phyloP scores from a whole-genome alignment of 345 rosid species.

The Rhodomyrtus tomentosa region DNA sequence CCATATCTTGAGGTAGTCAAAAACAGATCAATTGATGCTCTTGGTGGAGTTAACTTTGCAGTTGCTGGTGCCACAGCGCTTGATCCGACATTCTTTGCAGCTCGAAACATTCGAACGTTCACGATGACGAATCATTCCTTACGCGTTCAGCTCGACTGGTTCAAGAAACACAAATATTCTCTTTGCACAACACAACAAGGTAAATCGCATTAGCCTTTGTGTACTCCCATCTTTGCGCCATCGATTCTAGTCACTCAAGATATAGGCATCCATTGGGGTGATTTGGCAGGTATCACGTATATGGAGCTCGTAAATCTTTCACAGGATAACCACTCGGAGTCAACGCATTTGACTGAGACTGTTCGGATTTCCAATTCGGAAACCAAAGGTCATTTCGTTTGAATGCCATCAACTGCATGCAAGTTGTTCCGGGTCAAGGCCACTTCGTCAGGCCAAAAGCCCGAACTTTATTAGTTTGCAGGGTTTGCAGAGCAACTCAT shows the following conservation, averaged over 20 bases:
- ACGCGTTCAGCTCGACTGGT: conserved; percentile 48
- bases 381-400: neutral
- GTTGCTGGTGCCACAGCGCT: conserved; percentile 67
- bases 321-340: fast-evolving
- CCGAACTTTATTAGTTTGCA: too few relatives aligned
- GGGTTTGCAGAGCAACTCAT: too few relatives aligned
- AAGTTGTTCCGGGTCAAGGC: neutral
- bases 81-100: conserved; percentile 22
- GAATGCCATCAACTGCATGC: neutral
- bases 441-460: too few relatives aligned
- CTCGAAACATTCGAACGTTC: conserved; percentile 12
- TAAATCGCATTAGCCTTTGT: neutral
- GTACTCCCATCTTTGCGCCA: neutral
- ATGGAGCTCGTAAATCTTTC: neutral
- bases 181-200: conserved; percentile 36
- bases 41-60: conserved; percentile 45
- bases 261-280: neutral
- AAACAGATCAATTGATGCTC: neutral
- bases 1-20: conserved; percentile 34
- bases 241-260: neutral
- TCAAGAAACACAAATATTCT: conserved; percentile 45
- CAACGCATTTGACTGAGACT: neutral
- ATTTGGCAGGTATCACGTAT: neutral
- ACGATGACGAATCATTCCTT: conserved; percentile 38
- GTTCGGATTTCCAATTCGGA: neutral